Conservation (phyloP, 179 eudicot genomes). For the Patellifolia procumbens region DNA sequence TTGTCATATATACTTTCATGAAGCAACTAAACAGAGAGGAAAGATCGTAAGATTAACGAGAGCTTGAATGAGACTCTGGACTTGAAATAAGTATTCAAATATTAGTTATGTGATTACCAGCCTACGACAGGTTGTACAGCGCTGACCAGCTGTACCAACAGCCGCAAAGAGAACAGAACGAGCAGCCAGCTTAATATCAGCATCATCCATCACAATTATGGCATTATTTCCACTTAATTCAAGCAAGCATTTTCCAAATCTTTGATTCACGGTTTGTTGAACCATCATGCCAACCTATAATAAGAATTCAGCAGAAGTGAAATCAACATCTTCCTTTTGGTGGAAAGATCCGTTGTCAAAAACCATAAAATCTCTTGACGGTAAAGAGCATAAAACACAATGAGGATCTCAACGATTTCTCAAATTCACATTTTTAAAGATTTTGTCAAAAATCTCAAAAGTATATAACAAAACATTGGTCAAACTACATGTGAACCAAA, state of each 20-base stretch:
- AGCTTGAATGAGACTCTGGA: neutral
- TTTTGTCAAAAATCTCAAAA: neutral
- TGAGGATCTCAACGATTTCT: too few relatives aligned
- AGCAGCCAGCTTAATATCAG: conserved; percentile 77
- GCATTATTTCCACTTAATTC: conserved; percentile 98
- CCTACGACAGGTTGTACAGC: conserved; percentile 98
- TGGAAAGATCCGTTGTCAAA: neutral
- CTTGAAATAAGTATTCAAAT: neutral
- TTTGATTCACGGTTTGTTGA: conserved; percentile 79
- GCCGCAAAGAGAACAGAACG: conserved; percentile 96
- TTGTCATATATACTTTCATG: conserved; percentile 76
- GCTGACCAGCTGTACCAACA: conserved; percentile 98
- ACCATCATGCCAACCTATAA: conserved; percentile 88
- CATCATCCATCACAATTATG: conserved; percentile 95
- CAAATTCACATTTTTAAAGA: neutral
- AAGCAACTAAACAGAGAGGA: conserved; percentile 49
- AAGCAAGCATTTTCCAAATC: conserved; percentile 96
- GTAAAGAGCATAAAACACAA: neutral
- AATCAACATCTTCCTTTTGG: conserved; percentile 5
- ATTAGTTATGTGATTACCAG: conserved; percentile 53
- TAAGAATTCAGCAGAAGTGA: conserved; percentile 8
- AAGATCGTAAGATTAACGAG: conserved; percentile 12
- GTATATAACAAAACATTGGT: neutral
- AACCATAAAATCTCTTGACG: neutral
- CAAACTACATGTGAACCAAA: neutral